A percentile compares a stretch with the other conserved stretches of the same genome.
Conservation (phyloP, 108 stramenopile genomes). For the Epipyxis sp. region DNA sequence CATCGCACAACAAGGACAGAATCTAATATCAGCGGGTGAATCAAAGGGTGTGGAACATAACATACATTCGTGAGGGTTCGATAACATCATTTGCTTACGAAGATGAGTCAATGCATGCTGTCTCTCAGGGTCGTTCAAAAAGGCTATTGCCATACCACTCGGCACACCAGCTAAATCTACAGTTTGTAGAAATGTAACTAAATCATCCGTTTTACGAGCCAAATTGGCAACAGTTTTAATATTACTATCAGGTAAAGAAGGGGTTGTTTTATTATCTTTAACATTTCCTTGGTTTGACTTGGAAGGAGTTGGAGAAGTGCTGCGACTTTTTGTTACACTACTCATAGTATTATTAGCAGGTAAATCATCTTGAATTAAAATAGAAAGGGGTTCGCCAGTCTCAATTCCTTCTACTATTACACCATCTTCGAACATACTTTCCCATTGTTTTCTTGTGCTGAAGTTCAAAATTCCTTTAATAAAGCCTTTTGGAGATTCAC, state of each 20-base stretch:
- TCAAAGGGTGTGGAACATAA: neutral
- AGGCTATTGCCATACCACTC: slow-evolving; percentile 39
- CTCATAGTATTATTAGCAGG: neutral
- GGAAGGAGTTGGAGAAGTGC: neutral
- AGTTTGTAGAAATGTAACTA: neutral
- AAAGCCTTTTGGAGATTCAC: neutral
- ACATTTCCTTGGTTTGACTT: too few relatives aligned
- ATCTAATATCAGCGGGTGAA: neutral
- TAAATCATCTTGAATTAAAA: neutral
- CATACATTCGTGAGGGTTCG: slow-evolving; percentile 29
- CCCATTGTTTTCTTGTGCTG: slow-evolving; percentile 29
- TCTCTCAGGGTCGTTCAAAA: slow-evolving; percentile 31
- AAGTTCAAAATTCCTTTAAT: neutral
- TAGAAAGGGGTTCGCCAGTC: neutral
- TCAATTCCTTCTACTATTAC: slow-evolving; percentile 30
- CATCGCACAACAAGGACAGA: slow-evolving; percentile 39
- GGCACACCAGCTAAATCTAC: slow-evolving; percentile 33
- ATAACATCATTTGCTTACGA: slow-evolving; percentile 29
- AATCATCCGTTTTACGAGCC: slow-evolving; percentile 21
- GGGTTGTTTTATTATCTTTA: neutral
- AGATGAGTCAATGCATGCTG: slow-evolving; percentile 25
- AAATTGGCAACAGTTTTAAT: neutral
- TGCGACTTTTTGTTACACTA: too few relatives aligned
- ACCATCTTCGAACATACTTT: slow-evolving; percentile 21
- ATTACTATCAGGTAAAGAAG: neutral